Evolutionary conservation across 2,329 filamentous ascomycete genomes (phyloP), one percentile per base, ranked within the genome.

Genomic region (Tolypocladium amazonense): DNA sequence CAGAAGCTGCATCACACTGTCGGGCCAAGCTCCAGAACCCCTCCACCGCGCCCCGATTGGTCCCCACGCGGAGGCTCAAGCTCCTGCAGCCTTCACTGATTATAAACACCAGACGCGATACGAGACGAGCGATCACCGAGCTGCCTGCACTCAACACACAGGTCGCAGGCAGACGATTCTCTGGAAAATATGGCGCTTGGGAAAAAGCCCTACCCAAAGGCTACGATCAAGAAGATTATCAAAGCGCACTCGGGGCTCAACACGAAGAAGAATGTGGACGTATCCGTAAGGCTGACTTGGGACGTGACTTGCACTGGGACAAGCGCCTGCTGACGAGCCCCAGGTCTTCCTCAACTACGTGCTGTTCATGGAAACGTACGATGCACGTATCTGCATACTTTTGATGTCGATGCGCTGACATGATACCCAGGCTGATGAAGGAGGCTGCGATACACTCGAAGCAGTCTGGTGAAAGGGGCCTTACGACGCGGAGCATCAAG

Each of bases 341-440:
- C 65, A 94, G 90, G 88, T 95, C 63, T 95, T 90, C 68, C 79
- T 96, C 60, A 86, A 94, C 69, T 95, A 95, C 65, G 83, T 90
- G 64, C 79, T 94, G 1, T 95, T 96, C 66, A 87, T 96, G 82
- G 81, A 86, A 69, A 79, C 77, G 82, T 84, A 72, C 58, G 77
- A 7, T 20, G 25, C 45, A 30, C 9, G 7, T 12, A 4, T 7
- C 9, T n/a, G 18, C 50, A n/a, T 4, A 3, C 11, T 37, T n/a
- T 11, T 5, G 6, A n/a, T 33, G 11, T 2, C 50, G 23, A 54
- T 54, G 9, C 20, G 47, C 58, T 62, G 30, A 62, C 53, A 18
- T 14, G 56, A 30, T 7, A 14, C 20, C 56, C 65, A 92, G 89
- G 52, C 78, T 95, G 58, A 82, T 95, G 72, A 90, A 88, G 65